Conservation (phyloP, 805 yeast genomes). For the Tetrapisispora pingtungensis region DNA sequence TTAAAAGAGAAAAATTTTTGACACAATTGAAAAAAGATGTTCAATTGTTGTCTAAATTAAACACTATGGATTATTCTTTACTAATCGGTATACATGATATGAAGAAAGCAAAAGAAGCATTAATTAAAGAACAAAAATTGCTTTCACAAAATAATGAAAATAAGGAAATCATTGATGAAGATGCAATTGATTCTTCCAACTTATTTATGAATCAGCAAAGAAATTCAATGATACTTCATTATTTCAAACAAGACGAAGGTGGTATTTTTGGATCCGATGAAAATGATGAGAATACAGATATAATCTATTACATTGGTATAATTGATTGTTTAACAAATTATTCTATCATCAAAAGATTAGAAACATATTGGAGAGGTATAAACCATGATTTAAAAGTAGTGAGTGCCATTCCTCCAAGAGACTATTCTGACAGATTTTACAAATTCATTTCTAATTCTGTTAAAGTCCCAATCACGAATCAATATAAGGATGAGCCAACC, state of each 20-base stretch:
- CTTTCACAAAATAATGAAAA: constrained; percentile 15
- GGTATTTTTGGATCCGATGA: constrained; percentile 66
- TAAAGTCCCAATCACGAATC: constrained; percentile 18
- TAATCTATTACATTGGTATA: constrained; percentile 82
- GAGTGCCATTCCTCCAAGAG: constrained; percentile 83
- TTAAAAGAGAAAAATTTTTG: constrained; percentile 47
- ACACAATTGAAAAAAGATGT: constrained; percentile 72
- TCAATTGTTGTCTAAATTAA: constrained; percentile 54
- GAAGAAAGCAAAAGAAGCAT: constrained; percentile 38
- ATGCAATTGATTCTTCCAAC: not conserved
- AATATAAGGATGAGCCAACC: constrained; percentile 20
- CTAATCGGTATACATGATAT: constrained; percentile 81
- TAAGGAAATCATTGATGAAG: constrained; percentile 2
- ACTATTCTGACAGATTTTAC: constrained; percentile 81
- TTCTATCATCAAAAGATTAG: constrained; percentile 61
- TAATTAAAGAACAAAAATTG: not conserved
- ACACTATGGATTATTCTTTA: constrained; percentile 93
- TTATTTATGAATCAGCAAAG: not conserved
- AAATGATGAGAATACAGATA: constrained; percentile 41
- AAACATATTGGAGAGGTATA: constrained; percentile 75
- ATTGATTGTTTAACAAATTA: constrained; percentile 88
- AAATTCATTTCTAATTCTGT: constrained; percentile 47
- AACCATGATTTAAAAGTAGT: constrained; percentile 59
- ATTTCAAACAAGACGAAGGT: constrained; percentile 72
- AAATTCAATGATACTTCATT: constrained; percentile 20